These are phyloP conservation scores for Ensete glaucum DNA, from an alignment of 176 grass and related monocot species.

Conservation along the genomic window DNA sequence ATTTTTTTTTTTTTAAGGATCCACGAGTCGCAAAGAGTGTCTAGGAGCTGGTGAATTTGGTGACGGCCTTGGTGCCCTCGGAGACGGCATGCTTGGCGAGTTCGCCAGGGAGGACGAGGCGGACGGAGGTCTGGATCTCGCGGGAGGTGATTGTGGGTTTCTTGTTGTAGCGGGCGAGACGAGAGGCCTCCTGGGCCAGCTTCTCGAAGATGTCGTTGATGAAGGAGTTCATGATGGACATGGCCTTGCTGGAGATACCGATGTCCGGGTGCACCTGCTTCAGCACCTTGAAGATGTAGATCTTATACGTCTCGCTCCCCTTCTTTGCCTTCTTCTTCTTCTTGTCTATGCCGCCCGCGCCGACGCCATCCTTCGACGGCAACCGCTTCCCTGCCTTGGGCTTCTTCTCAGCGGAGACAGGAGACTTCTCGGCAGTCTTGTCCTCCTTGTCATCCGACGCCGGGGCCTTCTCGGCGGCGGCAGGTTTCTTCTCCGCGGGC, in stretches of 20 bases:
- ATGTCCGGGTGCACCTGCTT: constrained; percentile 30
- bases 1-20: too few species aligned
- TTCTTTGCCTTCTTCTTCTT: constrained; percentile 26
- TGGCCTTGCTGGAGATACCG: constrained; percentile 21
- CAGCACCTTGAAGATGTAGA: constrained; percentile 28
- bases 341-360: background rate
- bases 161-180: constrained; percentile 29
- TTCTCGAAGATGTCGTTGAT: constrained; percentile 32
- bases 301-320: constrained; percentile 25
- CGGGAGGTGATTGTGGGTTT: constrained; percentile 26
- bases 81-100: constrained; percentile 29
- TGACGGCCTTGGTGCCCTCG: constrained; percentile 26
- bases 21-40: too few species aligned
- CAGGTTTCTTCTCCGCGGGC: too few species aligned
- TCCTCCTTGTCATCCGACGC: too few species aligned
- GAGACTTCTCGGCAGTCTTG: too few species aligned
- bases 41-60: constrained; percentile 25
- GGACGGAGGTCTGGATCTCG: constrained; percentile 27
- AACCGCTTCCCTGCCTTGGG: too few species aligned
- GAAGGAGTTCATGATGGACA: constrained; percentile 31
- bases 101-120: constrained; percentile 23
- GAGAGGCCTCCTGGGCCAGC: constrained; percentile 23
- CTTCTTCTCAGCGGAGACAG: too few species aligned
- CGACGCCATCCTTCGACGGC: too few species aligned
- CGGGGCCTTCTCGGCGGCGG: too few species aligned